Evolutionary conservation across 169 alveolate species (phyloP), one percentile per base, ranked within the genome.

Genomic region (Ophryocystis elektroscirrha): DNA sequence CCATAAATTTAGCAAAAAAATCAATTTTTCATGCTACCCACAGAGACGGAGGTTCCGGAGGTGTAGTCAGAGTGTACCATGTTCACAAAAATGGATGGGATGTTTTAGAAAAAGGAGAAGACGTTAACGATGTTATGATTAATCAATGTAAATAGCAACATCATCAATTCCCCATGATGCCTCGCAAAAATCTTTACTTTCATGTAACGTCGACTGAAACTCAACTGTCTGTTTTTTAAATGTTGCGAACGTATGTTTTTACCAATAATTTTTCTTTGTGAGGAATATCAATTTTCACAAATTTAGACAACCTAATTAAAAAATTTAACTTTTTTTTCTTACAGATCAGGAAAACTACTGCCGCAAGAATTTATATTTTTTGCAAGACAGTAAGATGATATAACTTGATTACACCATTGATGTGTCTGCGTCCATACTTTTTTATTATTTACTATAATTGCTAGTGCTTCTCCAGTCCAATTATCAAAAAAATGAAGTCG

Each of bases 41-140:
- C 63, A 81, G 96, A 62, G 99, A 94, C 65, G 96, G 97, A 26
- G 96, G 87, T 52, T 87, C 97, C 19, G 99, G 99, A 25, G 98
- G 98, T 43, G 85, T 78, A 55, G 96, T 85, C 47, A 79, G 95
- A 67, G 95, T 93, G 36, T 89, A 84, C 62, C 94, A 89, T 61
- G 87, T 89, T 42, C 87, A 79, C 59, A 74, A 81, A 63, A 76
- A 77, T 32, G 94, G 95, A 19, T 84, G 91, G 89, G 76, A 79
- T 27, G 53, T 45, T 45, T 52, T 51, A 27, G 54, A 56, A 18
- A 55, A 35, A 1, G 71, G 59, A 2, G 63, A 43, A 35, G 71
- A 63, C 27, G 62, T 63, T 41, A 63, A 56, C 62, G 61, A 51
- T 41, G 30, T 63, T 9, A 20, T 27, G 9, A 18, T 46, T 27